Conservation (phyloP, 2,329 filamentous ascomycete genomes). For the Ambrosiella xylebori region DNA sequence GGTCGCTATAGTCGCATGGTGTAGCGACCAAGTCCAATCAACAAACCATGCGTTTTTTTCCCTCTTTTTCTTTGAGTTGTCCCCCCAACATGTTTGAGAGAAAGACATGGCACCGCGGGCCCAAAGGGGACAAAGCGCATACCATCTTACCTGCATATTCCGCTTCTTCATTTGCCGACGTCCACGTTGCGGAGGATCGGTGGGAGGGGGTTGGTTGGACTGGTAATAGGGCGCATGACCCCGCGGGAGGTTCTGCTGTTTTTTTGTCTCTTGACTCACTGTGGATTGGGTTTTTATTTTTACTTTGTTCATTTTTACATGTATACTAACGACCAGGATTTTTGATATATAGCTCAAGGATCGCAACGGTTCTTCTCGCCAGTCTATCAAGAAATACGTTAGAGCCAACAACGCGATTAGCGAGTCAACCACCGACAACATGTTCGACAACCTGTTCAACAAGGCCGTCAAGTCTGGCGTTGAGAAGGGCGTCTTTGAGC, state of each 20-base stretch:
- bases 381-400: conserved; percentile 45
- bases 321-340: conserved; percentile 24
- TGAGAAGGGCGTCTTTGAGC: conserved; percentile 71
- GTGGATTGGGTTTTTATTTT: conserved; percentile 12
- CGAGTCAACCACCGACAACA: conserved; percentile 28
- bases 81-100: no score
- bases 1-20: no score
- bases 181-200: background rate
- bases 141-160: background rate
- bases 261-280: conserved; percentile 8
- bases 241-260: background rate
- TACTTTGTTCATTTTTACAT: background rate
- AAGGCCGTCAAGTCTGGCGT: conserved; percentile 66
- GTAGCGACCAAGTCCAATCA: no score
- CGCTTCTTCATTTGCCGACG: background rate
- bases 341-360: conserved; percentile 36
- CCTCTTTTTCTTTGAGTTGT: background rate
- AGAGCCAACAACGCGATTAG: conserved; percentile 34
- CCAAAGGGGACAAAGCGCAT: background rate
- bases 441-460: conserved; percentile 66
- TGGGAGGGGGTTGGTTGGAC: background rate
- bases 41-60: background rate
- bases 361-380: conserved; percentile 44
- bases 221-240: background rate
- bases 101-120: no score